These are phyloP conservation scores for Silybum marianum DNA, from an alignment of 129 eudicot species.

Conservation along the genomic window DNA sequence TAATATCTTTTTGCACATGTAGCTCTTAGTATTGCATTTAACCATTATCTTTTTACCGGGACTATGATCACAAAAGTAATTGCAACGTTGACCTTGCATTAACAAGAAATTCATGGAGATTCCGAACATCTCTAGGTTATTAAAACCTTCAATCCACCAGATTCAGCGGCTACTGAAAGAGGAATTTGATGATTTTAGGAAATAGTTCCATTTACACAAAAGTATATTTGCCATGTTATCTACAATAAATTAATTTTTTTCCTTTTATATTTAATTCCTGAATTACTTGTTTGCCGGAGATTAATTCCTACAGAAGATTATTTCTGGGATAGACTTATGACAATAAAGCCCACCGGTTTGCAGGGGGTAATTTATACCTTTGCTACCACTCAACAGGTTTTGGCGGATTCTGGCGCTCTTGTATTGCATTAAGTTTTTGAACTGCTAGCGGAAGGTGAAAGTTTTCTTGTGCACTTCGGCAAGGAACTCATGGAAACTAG, in stretches of 20 bases:
- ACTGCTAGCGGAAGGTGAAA: conserved; percentile 75
- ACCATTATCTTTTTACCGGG: too few species aligned
- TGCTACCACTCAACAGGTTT: conserved; percentile 50
- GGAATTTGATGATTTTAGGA: conserved; percentile 40
- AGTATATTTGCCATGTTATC: not conserved
- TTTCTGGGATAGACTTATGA: conserved; percentile 54
- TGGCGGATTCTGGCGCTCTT: conserved; percentile 76
- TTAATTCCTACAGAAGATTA: conserved; percentile 75
- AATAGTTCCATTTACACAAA: not conserved
- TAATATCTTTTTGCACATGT: too few species aligned
- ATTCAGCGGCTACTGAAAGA: conserved; percentile 78
- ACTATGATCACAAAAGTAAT: too few species aligned
- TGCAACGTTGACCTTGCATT: too few species aligned
- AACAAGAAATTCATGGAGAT: conserved; percentile 57
- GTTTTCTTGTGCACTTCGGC: conserved; percentile 53
- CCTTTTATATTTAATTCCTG: not conserved
- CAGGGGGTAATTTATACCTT: conserved; percentile 53
- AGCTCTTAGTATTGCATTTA: too few species aligned
- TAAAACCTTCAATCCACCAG: conserved; percentile 74
- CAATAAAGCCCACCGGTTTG: conserved; percentile 50
- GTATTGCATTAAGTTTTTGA: conserved; percentile 76
- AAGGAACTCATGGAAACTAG: conserved; percentile 80
- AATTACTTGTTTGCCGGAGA: conserved; percentile 44
- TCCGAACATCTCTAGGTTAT: conserved; percentile 52
- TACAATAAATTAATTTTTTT: not conserved